These are phyloP conservation scores for Petunia secreta DNA, from an alignment of 257 asterid genomes.

Conservation along the genomic window DNA sequence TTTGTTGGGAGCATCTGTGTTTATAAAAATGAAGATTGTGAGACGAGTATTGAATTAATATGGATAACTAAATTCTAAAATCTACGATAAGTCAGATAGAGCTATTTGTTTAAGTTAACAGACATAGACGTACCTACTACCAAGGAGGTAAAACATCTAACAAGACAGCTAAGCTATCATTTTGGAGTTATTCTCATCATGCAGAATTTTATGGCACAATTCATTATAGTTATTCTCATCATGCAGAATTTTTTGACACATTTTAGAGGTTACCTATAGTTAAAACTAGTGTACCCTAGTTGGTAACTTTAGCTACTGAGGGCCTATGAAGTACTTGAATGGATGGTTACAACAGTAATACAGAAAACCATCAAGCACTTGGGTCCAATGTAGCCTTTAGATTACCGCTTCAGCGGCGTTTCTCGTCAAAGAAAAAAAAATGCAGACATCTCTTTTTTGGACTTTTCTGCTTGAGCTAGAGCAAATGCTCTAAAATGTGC, in stretches of 20 bases:
- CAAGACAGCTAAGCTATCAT: neutral
- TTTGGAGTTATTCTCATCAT: constrained; percentile 1
- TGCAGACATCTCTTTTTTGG: too few relatives aligned
- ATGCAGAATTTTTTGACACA: neutral
- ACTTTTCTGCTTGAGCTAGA: too few relatives aligned
- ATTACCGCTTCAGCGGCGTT: neutral
- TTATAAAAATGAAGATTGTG: constrained; percentile 3
- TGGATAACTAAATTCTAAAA: neutral
- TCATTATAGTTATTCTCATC: neutral
- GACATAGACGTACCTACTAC: neutral
- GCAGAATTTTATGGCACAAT: neutral
- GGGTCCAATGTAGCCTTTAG: constrained; percentile 15
- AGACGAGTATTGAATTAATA: neutral
- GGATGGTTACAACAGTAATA: neutral
- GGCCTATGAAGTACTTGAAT: neutral
- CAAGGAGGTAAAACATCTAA: constrained; percentile 11
- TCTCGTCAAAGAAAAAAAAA: constrained; percentile 1
- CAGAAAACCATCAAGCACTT: neutral
- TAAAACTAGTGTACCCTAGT: neutral
- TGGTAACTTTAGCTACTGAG: neutral
- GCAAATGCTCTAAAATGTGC: neutral
- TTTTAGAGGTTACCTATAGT: constrained; percentile 19
- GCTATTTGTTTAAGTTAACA: neutral
- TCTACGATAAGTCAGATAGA: neutral
- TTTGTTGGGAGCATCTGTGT: constrained; percentile 44